Evolutionary conservation across 305 asterid species (phyloP).

Genomic region (Fraxinus sp.): DNA sequence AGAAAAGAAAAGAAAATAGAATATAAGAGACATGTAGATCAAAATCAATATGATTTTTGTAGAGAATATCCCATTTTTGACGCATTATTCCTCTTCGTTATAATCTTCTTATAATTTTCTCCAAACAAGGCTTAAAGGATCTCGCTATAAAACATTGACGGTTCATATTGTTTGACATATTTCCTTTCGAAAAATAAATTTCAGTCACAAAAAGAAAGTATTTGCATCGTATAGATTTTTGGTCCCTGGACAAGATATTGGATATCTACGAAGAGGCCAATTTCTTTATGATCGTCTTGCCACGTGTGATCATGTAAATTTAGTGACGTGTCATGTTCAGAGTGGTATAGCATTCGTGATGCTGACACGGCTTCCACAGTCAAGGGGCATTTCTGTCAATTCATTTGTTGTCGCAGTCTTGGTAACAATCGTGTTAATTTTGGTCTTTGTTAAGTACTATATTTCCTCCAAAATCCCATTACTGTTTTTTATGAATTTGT

Average conservation of each 20-base stretch:
- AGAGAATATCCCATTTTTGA: too few relatives aligned
- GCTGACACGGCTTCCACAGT: slow-evolving; percentile 35
- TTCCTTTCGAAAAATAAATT: too few relatives aligned
- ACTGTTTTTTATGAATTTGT: too few relatives aligned
- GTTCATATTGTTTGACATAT: background rate
- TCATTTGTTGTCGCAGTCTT: background rate
- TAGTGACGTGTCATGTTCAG: slow-evolving; percentile 17
- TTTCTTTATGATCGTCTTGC: background rate
- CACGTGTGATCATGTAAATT: background rate
- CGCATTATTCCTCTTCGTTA: too few relatives aligned
- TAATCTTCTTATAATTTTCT: too few relatives aligned
- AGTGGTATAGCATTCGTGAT: slow-evolving; percentile 20
- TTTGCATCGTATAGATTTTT: background rate
- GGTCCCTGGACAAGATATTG: background rate
- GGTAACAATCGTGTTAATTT: background rate
- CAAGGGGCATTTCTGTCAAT: slow-evolving; percentile 30
- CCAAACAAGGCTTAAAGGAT: background rate
- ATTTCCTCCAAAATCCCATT: too few relatives aligned
- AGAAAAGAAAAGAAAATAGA: background rate
- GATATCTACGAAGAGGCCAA: background rate
- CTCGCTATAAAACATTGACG: background rate
- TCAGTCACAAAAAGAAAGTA: background rate
- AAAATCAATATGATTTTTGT: background rate
- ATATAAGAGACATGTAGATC: background rate
- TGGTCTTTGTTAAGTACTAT: background rate